Base-by-base conservation (phyloP, 225 moss, liverwort and hornwort genomes). In the Sphagnum contortum region DNA sequence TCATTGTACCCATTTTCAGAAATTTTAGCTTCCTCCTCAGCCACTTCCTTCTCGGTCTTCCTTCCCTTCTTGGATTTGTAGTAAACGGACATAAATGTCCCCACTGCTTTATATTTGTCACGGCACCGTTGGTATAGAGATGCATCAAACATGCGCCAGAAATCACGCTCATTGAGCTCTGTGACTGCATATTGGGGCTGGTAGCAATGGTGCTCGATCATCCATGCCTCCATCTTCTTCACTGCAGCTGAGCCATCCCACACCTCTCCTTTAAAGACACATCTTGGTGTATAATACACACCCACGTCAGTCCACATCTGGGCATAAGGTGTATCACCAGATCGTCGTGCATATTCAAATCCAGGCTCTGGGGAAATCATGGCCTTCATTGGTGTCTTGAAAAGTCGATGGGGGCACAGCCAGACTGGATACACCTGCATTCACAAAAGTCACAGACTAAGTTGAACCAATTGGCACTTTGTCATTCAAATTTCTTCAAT, bases 261-360 rank as follows among this genome's bases (percentile, higher is more conserved):
- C 66, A 90, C 93, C 76, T 98, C 93, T 8, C 98, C 98, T 3
- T 87, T 85, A 56, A 98, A 88, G 6, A 98, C 89, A 51, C 88
- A 80, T 48, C 87, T 70, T 1, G 98, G 98, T 11, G 98, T 98
- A 61, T 98, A 93, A 66, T 98, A 98, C 2, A 98, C 62, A 54
- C 98, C 98, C 6, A 98, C 90, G 46, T 98, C 98, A 1, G 98
- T 88, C 74, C 79, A 98, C 98, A 98, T 98, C 79, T 98, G 98
- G 4, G 98, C 98, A 11, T 82, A 84, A 1, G 74, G 61, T 10
- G 98, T 98, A 65, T 98, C 98, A 53, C 98, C 98, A 0, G 87
- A 85, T 44, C 82, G 89, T 4, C 71, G 29, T 2, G 72, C 75
- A 13, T 74, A 60, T 77, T 93, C 89, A 45, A 91, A 98, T 11